These are phyloP conservation scores for Fusarium beomiforme DNA, from an alignment of 2,329 filamentous ascomycete species.

Conservation along the genomic window DNA sequence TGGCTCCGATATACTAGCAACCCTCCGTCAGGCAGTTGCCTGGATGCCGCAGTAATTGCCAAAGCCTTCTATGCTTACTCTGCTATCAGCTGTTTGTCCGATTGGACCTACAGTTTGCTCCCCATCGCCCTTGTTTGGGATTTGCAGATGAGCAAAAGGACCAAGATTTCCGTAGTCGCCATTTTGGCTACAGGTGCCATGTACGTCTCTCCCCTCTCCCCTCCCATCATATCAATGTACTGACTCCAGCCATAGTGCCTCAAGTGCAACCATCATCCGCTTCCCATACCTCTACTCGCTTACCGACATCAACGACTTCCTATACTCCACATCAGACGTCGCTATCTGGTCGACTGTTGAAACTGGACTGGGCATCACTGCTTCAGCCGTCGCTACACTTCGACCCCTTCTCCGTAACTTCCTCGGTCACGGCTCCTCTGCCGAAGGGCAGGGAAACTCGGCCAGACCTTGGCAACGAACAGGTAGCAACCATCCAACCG, in stretches of 20 bases:
- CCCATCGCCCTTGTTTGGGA: constrained; percentile 55
- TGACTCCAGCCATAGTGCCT: constrained; percentile 32
- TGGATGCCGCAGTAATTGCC: neutral
- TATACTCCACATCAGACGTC: constrained; percentile 55
- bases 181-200: constrained; percentile 32
- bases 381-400: constrained; percentile 53
- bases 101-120: constrained; percentile 54
- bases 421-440: constrained; percentile 10
- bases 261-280: constrained; percentile 55
- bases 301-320: constrained; percentile 51
- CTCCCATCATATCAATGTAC: fast-evolving
- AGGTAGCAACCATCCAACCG: constrained; percentile 26
- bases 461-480: constrained; percentile 32
- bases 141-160: constrained; percentile 51
- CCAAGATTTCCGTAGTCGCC: constrained; percentile 50
- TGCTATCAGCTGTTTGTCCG: constrained; percentile 50
- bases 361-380: constrained; percentile 54
- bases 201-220: neutral
- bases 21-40: constrained; percentile 5
- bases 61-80: constrained; percentile 45
- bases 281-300: constrained; percentile 54
- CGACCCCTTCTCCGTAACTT: constrained; percentile 11
- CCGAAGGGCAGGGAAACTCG: constrained; percentile 26
- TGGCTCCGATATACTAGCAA: constrained; percentile 46
- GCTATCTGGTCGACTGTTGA: constrained; percentile 59